Base-by-base conservation (phyloP, 2,329 filamentous ascomycete species). In the Botrytis paeoniae region DNA sequence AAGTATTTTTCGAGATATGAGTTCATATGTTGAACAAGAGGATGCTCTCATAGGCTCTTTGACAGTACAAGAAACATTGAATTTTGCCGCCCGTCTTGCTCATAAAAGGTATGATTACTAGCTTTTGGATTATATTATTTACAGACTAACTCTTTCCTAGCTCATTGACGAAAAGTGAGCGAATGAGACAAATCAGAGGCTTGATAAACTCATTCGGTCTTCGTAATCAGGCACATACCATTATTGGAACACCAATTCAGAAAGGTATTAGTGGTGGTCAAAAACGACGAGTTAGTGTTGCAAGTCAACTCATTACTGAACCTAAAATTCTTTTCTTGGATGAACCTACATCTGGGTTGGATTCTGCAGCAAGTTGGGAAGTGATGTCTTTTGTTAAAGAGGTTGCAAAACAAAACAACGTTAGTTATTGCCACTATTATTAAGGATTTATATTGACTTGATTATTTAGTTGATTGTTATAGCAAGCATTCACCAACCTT, bases 191-290 rank as follows among this genome's bases (percentile, higher is more conserved):
- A 35, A 91, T 95, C 72, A 85, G 91, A 72, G 86, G 86, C 3
- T 86, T 97, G 1, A 83, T 97, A 18, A 85, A 86, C 8, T 87
- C 92, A 0, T 95, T 97, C 75, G 94, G 93, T 20, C 87, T 97
- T 3, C 85, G 86, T 39, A 85, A 86, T 3, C 93, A 95, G 79
- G 86, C 89, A 3, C 84, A 92, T 75, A 91, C 90, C 4, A 83
- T 97, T 62, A 90, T 97, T 75, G 94, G 94, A 54, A 97, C 94
- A 0, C 92, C 93, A 0, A 91, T 96, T 75, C 88, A 89, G 18
- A 96, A 95, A 82, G 94, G 94, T 22, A 89, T 97, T 73, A 93
- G 91, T 75, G 94, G 94, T 66, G 94, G 93, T 1, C 93, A 97
- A 83, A 97, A 96, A 84, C 87, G 93, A 57, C 87, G 94, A 69